These are phyloP conservation scores for Phaeosphaeriaceae sp. DNA, from an alignment of 2,329 filamentous ascomycete species.

Conservation along the genomic window DNA sequence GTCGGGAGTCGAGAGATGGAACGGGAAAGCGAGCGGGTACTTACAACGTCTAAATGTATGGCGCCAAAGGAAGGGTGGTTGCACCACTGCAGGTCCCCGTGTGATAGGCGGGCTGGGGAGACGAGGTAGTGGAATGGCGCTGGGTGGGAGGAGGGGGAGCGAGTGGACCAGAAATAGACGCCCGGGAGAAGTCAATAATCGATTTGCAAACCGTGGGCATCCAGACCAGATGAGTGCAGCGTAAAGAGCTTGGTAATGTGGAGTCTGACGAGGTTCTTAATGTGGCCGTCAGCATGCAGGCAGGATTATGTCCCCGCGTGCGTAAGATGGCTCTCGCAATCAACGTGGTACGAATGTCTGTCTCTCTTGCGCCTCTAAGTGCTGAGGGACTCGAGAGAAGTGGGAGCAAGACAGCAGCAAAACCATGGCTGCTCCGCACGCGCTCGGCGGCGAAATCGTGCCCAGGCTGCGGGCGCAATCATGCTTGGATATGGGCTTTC, in stretches of 20 bases:
- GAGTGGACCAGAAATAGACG: constrained; percentile 50
- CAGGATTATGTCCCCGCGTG: constrained; percentile 5
- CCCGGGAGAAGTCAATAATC: constrained; percentile 46
- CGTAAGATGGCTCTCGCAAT: constrained; percentile 18
- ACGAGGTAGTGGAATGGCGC: constrained; percentile 42
- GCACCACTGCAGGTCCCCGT: constrained; percentile 37
- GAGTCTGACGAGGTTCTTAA: constrained; percentile 35
- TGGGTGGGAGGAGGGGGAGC: constrained; percentile 31
- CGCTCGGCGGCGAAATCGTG: constrained; percentile 22
- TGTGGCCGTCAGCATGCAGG: constrained; percentile 27
- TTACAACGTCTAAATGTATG: constrained; percentile 49
- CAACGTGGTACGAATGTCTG: constrained; percentile 22
- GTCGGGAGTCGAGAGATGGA: constrained; percentile 40
- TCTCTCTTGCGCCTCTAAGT: constrained; percentile 20
- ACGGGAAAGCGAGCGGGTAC: constrained; percentile 48
- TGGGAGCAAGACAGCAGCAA: constrained; percentile 12
- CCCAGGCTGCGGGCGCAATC: constrained; percentile 26
- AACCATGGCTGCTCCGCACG: constrained; percentile 26
- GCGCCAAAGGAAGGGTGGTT: constrained; percentile 41
- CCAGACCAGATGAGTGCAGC: constrained; percentile 41
- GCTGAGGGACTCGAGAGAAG: constrained; percentile 11
- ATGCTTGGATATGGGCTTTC: constrained; percentile 20
- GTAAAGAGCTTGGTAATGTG: constrained; percentile 30
- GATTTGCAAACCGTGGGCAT: constrained; percentile 38
- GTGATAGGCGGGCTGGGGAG: constrained; percentile 44